A percentile compares a stretch with the other conserved stretches of the same genome.
phyloP scores from a whole-genome alignment of 805 yeast species.

The Starmerella powellii region DNA sequence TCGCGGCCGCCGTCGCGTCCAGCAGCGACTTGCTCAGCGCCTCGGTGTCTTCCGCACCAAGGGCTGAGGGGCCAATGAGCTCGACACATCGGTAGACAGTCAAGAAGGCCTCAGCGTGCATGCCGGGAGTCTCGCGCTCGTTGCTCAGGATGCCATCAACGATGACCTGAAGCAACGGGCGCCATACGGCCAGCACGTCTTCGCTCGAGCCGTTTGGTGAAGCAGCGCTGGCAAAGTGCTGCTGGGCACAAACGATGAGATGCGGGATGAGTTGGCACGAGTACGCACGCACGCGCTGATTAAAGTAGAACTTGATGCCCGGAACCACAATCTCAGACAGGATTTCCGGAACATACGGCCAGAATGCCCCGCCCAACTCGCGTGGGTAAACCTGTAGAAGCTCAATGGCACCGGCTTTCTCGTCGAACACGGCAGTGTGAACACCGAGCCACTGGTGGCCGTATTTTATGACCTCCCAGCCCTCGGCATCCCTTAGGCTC shows the following conservation, averaged over 20 bases:
- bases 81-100: slow-evolving; percentile 56
- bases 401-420: slow-evolving; percentile 86
- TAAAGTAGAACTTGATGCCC: slow-evolving; percentile 78
- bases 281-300: slow-evolving; percentile 88
- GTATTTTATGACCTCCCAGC: slow-evolving; percentile 87
- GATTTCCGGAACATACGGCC: slow-evolving; percentile 69
- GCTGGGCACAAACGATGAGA: slow-evolving; percentile 51
- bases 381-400: slow-evolving; percentile 73
- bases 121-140: slow-evolving; percentile 69
- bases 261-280: slow-evolving; percentile 78
- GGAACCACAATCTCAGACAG: slow-evolving; percentile 73
- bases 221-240: slow-evolving; percentile 37
- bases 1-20: slow-evolving; percentile 51
- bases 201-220: slow-evolving; percentile 13
- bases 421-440: slow-evolving; percentile 88
- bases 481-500: slow-evolving; percentile 72
- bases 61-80: slow-evolving; percentile 47
- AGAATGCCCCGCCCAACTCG: slow-evolving; percentile 68
- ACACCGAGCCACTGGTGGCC: slow-evolving; percentile 91
- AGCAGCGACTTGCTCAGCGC: slow-evolving; percentile 49
- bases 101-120: slow-evolving; percentile 64
- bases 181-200: slow-evolving; percentile 57
- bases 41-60: slow-evolving; percentile 41
- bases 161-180: slow-evolving; percentile 52
- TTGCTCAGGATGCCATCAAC: slow-evolving; percentile 47